A percentile compares a stretch with the other conserved stretches of the same genome.
Evolutionary conservation across 1,284 basidiomycete genomes (phyloP).

Genomic region (Wolfiporia cocos): DNA sequence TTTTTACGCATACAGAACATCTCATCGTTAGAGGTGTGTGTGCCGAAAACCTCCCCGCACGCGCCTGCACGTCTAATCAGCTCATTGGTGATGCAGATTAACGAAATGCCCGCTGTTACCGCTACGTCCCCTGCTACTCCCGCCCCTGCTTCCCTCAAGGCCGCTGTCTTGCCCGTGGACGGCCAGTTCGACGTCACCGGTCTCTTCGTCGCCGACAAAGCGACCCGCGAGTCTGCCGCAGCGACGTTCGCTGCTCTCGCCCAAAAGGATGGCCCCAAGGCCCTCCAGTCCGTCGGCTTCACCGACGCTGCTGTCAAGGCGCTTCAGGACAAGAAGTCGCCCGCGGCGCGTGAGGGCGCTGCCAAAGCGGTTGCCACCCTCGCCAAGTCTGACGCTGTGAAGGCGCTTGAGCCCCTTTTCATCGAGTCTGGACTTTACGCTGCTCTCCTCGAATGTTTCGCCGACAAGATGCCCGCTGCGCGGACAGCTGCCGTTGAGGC

Average conservation of each 20-base stretch:
- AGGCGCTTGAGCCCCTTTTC: conserved; percentile 88
- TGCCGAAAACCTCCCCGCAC: conserved; percentile 4
- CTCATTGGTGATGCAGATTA: conserved; percentile 32
- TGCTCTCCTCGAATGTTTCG: conserved; percentile 86
- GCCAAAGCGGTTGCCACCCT: conserved; percentile 68
- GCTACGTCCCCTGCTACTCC: conserved; percentile 41
- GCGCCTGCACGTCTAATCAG: conserved; percentile 12
- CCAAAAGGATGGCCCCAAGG: conserved; percentile 84
- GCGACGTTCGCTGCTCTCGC: conserved; percentile 66
- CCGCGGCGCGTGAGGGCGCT: conserved; percentile 82
- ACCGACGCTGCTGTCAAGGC: conserved; percentile 80
- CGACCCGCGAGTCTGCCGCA: conserved; percentile 65
- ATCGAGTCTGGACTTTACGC: conserved; percentile 81
- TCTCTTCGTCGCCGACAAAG: conserved; percentile 72
- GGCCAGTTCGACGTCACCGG: conserved; percentile 57
- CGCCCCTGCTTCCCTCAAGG: conserved; percentile 61
- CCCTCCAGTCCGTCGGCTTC: conserved; percentile 75
- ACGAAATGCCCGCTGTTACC: conserved; percentile 70
- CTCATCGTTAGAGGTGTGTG: conserved; percentile 24
- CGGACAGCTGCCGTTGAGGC: conserved; percentile 84
- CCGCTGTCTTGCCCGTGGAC: conserved; percentile 43
- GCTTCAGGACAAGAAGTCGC: conserved; percentile 88
- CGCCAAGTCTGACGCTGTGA: conserved; percentile 74
- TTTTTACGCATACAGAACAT: conserved; percentile 24
- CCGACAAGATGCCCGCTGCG: conserved; percentile 87